These are phyloP conservation scores for Graphiopsis chlorocephala DNA, from an alignment of 2,329 filamentous ascomycete genomes.

Conservation along the genomic window DNA sequence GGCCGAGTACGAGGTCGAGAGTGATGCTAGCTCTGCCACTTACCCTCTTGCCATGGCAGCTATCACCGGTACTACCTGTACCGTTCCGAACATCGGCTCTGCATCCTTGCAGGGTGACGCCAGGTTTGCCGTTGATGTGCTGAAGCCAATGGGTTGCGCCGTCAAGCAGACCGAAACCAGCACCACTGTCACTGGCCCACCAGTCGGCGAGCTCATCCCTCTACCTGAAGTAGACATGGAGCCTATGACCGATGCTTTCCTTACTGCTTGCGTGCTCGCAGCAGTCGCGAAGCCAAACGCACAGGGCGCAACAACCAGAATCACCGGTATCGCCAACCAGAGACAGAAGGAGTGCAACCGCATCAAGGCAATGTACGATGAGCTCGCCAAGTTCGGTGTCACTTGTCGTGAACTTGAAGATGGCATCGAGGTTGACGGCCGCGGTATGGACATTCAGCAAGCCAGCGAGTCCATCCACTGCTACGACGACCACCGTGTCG, in stretches of 20 bases:
- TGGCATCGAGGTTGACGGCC: slow-evolving; percentile 74
- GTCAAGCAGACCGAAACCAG: slow-evolving; percentile 82
- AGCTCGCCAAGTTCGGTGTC: slow-evolving; percentile 91
- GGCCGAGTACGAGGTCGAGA: slow-evolving; percentile 83
- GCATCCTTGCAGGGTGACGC: slow-evolving; percentile 92
- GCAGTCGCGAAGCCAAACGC: slow-evolving; percentile 76
- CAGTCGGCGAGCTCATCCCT: slow-evolving; percentile 67
- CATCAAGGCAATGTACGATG: slow-evolving; percentile 90
- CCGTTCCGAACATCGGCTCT: slow-evolving; percentile 92
- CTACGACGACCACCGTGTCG: slow-evolving; percentile 96
- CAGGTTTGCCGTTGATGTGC: slow-evolving; percentile 84
- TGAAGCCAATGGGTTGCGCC: slow-evolving; percentile 88
- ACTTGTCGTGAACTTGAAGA: slow-evolving; percentile 84
- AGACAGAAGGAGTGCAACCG: slow-evolving; percentile 98
- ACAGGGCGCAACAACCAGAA: slow-evolving; percentile 66
- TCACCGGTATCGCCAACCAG: slow-evolving; percentile 94
- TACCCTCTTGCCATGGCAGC: slow-evolving; percentile 93
- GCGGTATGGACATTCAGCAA: slow-evolving; percentile 51
- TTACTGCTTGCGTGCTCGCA: slow-evolving; percentile 89
- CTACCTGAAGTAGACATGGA: slow-evolving; percentile 93
- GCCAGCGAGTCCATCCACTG: slow-evolving; percentile 74
- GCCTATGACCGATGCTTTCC: slow-evolving; percentile 97
- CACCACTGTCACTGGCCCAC: slow-evolving; percentile 90
- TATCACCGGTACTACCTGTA: slow-evolving; percentile 93
- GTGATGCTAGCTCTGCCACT: slow-evolving; percentile 94